Percentiles rank a stretch among this genome's conserved stretches.
phyloP scores from a whole-genome alignment of 176 grass and related monocot genomes.

The Melocanna baccifera region DNA sequence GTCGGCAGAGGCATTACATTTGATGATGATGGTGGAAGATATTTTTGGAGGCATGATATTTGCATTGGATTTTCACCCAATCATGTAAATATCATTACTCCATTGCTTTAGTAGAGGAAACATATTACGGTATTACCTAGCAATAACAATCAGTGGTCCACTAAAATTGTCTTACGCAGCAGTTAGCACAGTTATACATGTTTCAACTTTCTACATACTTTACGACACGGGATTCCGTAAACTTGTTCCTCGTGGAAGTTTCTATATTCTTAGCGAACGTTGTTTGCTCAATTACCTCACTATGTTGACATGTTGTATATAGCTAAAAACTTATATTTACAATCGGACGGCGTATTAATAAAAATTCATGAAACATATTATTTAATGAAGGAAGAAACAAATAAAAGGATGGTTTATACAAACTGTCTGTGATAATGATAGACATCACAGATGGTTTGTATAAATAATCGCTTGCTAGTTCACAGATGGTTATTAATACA shows the following conservation, averaged over 20 bases:
- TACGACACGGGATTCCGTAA: background rate
- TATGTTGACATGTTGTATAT: background rate
- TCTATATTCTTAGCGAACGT: background rate
- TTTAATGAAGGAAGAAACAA: too few species aligned
- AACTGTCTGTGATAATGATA: too few species aligned
- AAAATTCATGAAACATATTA: too few species aligned
- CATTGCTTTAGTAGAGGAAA: constrained; percentile 4
- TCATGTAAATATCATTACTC: constrained; percentile 4
- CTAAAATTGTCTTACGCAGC: background rate
- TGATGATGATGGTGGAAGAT: background rate
- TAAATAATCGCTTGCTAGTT: too few species aligned
- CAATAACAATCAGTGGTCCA: constrained; percentile 21
- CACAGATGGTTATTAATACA: too few species aligned
- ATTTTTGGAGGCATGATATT: background rate
- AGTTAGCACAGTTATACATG: background rate
- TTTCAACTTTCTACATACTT: background rate
- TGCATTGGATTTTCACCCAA: constrained; percentile 9
- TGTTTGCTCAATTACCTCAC: background rate
- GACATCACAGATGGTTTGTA: too few species aligned
- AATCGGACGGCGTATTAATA: too few species aligned
- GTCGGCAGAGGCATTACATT: background rate
- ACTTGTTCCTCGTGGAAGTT: background rate
- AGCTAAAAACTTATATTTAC: too few species aligned
- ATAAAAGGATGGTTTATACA: too few species aligned
- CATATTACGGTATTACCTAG: background rate